Base-by-base conservation (phyloP, 164 flowering plant genomes). In the Vitis labrusca region DNA sequence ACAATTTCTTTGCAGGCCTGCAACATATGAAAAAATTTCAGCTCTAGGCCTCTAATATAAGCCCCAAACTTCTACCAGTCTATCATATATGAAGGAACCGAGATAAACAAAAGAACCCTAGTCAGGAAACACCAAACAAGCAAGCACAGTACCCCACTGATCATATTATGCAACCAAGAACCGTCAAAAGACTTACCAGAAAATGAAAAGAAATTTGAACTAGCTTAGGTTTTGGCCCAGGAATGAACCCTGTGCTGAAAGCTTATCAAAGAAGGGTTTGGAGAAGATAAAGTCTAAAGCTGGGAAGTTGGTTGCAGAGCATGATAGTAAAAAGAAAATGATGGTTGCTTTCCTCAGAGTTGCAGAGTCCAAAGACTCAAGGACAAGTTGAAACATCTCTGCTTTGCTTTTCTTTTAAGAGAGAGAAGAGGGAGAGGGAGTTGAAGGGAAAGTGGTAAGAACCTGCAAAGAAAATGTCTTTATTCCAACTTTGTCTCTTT, bases 281-380 rank as follows among this genome's bases (percentile, higher is more conserved):
- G 44, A 37, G 44, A 37, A 37, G 44, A 37, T 37, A 23, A 23
- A 23, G 27, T 23, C 27, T 23, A 23, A 23, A 23, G 27, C 27
- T 23, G 44, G 44, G 44, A 37, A 54, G 67, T 54, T 63, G 51
- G 73, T 54, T 66, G 51, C 13, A 49, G 55, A 30, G 65, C 19
- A 71, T 64, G 63, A 65, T n/a, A 19, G 59, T 27, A 50, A 52
- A 67, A 37, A 27, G 69, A 9, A 44, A 68, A 71, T 71, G 73
- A 75, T 68, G 67, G 59, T 72, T 79, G 59, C 69, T 79, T 79
- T 56, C 72, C 60, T 63, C 64, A 73, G 17, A 48, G 64, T 66
- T 76, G 49, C 16, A 57, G 50, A 14, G 55, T 54, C 12, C 16
- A 12, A 44, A 54, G 59, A 37, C 44, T 3, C 5, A 17, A 37